Evolutionary conservation across 2,329 filamentous ascomycete species (phyloP), one percentile per base, ranked within the genome.

Genomic region (Clonostachys rhizophaga): DNA sequence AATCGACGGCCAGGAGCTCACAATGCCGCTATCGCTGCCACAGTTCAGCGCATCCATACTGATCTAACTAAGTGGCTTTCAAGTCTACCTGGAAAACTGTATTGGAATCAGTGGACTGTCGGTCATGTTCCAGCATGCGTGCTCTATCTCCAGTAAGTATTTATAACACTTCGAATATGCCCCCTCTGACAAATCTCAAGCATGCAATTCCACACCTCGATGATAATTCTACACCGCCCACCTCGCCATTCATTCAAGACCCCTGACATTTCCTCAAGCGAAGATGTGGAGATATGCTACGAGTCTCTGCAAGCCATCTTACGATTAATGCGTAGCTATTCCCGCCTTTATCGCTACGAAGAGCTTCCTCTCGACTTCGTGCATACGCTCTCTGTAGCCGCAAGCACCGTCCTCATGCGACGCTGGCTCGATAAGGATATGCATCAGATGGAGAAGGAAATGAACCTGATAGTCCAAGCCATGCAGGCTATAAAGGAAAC

Each of bases 71-170:
- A 69, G 46, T 76, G 74, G 74, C 60, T 73, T 2, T 62, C 68
- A 4, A 66, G 63, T 37, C 59, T 77, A 2, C 73, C 74, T 3
- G 63, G 66, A 6, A 72, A 69, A 30, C 55, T 76, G 36, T 70
- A 76, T 50, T 77, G 74, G 72, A 75, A 74, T 46, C 70, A 74
- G 47, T 76, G 74, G 72, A 74, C 68, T 3, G 67, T 72, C 1
- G 70, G 69, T 5, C 62, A 70, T 17, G 67, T 76, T 5, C 69
- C 71, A 4, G 62, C 68, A 4, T 68, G 69, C 30, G 69, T 77
- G 1, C 66, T 76, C 39, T 70, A 75, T 53, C 59, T 76, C 36
- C 72, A 76, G 63, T 65, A 52, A 56, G 63, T 56, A 40, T 24
- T n/a, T 16, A 17, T 8, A 24, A 9, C 8, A 10, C 9, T 30